These are phyloP conservation scores for Hysterangium stoloniferum DNA, from an alignment of 768 basidiomycete species.

Conservation along the genomic window DNA sequence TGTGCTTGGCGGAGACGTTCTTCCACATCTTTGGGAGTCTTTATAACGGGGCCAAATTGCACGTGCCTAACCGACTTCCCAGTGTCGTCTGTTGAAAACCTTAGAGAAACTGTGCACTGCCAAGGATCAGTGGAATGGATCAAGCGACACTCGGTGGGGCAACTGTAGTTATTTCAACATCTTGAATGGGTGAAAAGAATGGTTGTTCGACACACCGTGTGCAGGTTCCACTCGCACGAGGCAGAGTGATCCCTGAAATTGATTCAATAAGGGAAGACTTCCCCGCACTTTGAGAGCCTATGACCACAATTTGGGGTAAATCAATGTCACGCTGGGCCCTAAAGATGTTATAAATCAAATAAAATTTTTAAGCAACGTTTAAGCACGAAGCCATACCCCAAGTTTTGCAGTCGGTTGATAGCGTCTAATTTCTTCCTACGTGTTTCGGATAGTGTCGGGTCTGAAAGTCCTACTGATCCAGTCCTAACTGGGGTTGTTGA, in stretches of 20 bases:
- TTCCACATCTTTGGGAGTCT: constrained; percentile 14
- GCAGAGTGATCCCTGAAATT: constrained; percentile 64
- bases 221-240: constrained; percentile 67
- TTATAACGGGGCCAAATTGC: constrained; percentile 11
- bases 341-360: too few relatives aligned
- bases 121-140: constrained; percentile 22
- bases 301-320: constrained; percentile 64
- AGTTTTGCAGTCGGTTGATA: constrained; percentile 50
- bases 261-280: constrained; percentile 75
- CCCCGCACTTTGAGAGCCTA: constrained; percentile 66
- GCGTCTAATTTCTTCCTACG: constrained; percentile 50
- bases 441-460: constrained; percentile 32
- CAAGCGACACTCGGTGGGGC: constrained; percentile 31
- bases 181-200: neutral
- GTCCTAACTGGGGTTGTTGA: too few relatives aligned
- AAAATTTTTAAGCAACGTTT: too few relatives aligned
- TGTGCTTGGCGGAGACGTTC: constrained; percentile 16
- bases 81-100: constrained; percentile 22
- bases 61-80: constrained; percentile 15
- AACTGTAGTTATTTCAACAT: constrained; percentile 17
- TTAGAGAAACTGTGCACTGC: constrained; percentile 27
- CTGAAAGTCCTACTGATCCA: constrained; percentile 42
- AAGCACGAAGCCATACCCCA: constrained; percentile 46
- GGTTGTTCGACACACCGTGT: constrained; percentile 57
- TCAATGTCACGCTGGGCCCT: constrained; percentile 68